Conservation (phyloP, 139 green algal genomes). For the Zygnema cylindricum region DNA sequence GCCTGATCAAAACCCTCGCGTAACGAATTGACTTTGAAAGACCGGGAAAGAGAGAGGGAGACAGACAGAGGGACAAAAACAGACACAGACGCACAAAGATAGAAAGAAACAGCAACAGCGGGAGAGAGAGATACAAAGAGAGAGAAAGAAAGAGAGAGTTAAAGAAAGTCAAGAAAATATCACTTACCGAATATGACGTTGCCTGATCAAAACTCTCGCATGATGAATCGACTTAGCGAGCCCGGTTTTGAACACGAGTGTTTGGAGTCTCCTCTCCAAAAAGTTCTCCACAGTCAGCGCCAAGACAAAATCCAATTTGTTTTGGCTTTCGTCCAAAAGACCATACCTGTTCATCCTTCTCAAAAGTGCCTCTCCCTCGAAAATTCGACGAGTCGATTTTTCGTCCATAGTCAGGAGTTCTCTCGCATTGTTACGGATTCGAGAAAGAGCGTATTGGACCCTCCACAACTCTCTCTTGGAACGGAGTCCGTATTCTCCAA, state of each 20-base stretch:
- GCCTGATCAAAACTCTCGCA: conserved; percentile 95
- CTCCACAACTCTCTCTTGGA: conserved; percentile 99
- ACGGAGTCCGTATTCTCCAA: conserved; percentile 97
- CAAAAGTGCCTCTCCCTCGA: conserved; percentile 88
- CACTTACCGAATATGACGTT: conserved; percentile 91
- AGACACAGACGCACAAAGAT: too few relatives aligned
- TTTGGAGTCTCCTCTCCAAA: conserved; percentile 92
- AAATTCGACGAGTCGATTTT: conserved; percentile 93
- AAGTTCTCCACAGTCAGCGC: conserved; percentile 88
- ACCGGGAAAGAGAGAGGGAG: too few relatives aligned
- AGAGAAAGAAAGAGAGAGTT: too few relatives aligned
- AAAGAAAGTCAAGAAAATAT: too few relatives aligned
- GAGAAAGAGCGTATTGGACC: conserved; percentile 88
- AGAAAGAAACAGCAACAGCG: too few relatives aligned
- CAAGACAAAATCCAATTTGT: conserved; percentile 99
- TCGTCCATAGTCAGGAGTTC: conserved; percentile 96
- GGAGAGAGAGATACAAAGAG: too few relatives aligned
- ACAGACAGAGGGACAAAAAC: too few relatives aligned
- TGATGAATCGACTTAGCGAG: conserved; percentile 99
- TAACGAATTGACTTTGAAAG: too few relatives aligned
- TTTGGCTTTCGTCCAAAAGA: conserved; percentile 83
- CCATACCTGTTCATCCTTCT: conserved; percentile 96
- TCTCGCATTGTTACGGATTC: conserved; percentile 91
- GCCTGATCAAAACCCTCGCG: too few relatives aligned
- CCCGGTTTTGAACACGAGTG: conserved; percentile 99